Evolutionary conservation across 2,329 filamentous ascomycete species (phyloP).

Genomic region (Sporothrix brunneoviolacea): DNA sequence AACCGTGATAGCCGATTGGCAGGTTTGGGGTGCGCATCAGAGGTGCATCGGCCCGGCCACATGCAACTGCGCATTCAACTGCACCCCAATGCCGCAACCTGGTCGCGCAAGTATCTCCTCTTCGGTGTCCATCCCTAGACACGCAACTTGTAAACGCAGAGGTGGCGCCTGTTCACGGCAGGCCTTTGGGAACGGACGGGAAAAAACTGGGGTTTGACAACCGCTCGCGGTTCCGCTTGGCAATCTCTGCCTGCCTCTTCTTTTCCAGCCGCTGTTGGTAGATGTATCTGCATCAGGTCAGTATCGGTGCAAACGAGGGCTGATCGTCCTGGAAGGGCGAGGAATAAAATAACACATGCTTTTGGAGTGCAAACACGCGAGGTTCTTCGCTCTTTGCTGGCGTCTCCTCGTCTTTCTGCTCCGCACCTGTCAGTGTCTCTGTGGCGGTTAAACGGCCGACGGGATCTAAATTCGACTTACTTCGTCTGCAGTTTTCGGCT

Average conservation of each 20-base stretch:
- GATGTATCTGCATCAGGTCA: conserved; percentile 54
- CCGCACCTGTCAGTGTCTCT: background rate
- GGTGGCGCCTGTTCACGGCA: too few relatives aligned
- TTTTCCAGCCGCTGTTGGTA: conserved; percentile 79
- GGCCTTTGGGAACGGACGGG: conserved; percentile 70
- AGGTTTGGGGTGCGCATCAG: too few relatives aligned
- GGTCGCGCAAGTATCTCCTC: too few relatives aligned
- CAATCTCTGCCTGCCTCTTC: conserved; percentile 68
- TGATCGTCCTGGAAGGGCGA: too few relatives aligned
- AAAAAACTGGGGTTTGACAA: conserved; percentile 73
- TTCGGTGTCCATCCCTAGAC: too few relatives aligned
- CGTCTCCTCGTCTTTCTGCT: conserved; percentile 1
- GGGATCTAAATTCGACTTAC: background rate
- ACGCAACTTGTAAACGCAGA: too few relatives aligned
- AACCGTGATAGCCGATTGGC: too few relatives aligned
- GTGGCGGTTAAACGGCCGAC: too few relatives aligned
- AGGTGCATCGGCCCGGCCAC: too few relatives aligned
- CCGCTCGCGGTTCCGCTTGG: conserved; percentile 74
- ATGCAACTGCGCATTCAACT: too few relatives aligned
- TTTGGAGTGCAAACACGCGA: conserved; percentile 76
- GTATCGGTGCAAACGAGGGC: background rate
- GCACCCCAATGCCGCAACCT: too few relatives aligned
- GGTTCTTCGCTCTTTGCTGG: conserved; percentile 59
- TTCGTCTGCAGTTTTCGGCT: conserved; percentile 1
- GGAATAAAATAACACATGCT: conserved; percentile 47